phyloP scores from a whole-genome alignment of 163 green algal genomes.

The Chlamydomonas reinhardtii region DNA sequence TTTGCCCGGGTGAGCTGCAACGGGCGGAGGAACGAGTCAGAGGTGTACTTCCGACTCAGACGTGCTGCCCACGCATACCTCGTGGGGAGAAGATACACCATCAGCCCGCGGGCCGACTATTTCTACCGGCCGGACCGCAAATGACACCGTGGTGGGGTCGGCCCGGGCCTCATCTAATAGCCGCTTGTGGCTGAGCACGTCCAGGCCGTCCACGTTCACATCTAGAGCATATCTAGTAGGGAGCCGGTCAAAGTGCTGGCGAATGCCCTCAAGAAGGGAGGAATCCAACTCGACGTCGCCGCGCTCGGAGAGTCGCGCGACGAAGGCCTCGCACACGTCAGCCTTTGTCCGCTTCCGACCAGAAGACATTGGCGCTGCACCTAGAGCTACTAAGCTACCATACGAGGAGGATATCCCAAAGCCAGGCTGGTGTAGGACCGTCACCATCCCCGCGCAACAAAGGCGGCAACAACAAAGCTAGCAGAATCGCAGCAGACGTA shows the following conservation, averaged over 20 bases:
- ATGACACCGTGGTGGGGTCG: conserved; percentile 89
- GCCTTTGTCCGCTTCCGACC: conserved; percentile 57
- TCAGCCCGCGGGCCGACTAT: conserved; percentile 61
- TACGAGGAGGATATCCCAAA: conserved; percentile 31
- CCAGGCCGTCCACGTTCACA: conserved; percentile 90
- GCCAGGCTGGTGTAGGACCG: not conserved
- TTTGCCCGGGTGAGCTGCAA: conserved; percentile 32
- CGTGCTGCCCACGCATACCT: not conserved
- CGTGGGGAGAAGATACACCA: not conserved
- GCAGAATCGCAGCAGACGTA: too few species aligned
- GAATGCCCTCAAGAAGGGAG: conserved; percentile 76
- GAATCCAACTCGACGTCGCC: conserved; percentile 78
- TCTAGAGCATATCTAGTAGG: conserved; percentile 91
- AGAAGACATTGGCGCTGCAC: conserved; percentile 38
- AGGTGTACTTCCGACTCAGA: too few species aligned
- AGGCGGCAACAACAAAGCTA: too few species aligned
- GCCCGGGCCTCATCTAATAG: conserved; percentile 89
- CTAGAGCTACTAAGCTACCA: conserved; percentile 41
- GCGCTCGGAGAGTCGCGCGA: conserved; percentile 70
- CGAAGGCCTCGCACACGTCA: conserved; percentile 78
- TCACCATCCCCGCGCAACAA: not conserved
- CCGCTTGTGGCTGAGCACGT: conserved; percentile 93
- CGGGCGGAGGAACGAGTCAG: not conserved
- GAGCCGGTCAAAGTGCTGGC: conserved; percentile 85
- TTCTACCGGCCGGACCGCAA: conserved; percentile 91